These are phyloP conservation scores for Beauveria sp. DNA, from an alignment of 2,329 filamentous ascomycete genomes.

Conservation along the genomic window DNA sequence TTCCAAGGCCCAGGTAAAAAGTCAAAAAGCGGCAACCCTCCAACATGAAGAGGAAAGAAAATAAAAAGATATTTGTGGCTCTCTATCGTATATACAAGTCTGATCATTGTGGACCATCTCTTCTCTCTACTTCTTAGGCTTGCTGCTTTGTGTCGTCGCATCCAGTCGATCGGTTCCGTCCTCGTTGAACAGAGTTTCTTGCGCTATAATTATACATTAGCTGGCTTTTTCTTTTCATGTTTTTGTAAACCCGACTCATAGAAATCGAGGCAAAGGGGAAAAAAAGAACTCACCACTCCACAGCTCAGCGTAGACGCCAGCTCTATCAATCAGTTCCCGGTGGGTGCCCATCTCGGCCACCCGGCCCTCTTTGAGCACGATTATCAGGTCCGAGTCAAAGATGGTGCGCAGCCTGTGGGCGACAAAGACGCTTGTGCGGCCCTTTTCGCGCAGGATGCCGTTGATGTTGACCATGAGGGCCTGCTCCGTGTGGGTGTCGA, in stretches of 20 bases:
- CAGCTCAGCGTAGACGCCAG: conserved; percentile 77
- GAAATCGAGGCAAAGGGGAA: not conserved
- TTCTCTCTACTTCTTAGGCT: conserved; percentile 22
- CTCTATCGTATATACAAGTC: not conserved
- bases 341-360: conserved; percentile 92
- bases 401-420: conserved; percentile 90
- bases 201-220: conserved; percentile 35
- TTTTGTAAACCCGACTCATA: not conserved
- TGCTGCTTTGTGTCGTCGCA: conserved; percentile 13
- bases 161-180: conserved; percentile 30
- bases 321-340: conserved; percentile 68
- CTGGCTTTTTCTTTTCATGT: not conserved
- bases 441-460: conserved; percentile 80
- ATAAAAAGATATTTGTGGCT: not conserved
- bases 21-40: not conserved
- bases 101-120: not conserved
- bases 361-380: conserved; percentile 74
- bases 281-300: conserved; percentile 65
- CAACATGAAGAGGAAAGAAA: not conserved
- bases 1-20: not conserved
- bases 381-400: conserved; percentile 86
- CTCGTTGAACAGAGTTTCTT: conserved; percentile 51
- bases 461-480: conserved; percentile 89
- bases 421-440: conserved; percentile 86
- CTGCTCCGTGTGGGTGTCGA: conserved; percentile 92